Percentiles rank a stretch among this genome's conserved stretches.
phyloP scores from a whole-genome alignment of 306 rosid genomes.

The Morella rubra region DNA sequence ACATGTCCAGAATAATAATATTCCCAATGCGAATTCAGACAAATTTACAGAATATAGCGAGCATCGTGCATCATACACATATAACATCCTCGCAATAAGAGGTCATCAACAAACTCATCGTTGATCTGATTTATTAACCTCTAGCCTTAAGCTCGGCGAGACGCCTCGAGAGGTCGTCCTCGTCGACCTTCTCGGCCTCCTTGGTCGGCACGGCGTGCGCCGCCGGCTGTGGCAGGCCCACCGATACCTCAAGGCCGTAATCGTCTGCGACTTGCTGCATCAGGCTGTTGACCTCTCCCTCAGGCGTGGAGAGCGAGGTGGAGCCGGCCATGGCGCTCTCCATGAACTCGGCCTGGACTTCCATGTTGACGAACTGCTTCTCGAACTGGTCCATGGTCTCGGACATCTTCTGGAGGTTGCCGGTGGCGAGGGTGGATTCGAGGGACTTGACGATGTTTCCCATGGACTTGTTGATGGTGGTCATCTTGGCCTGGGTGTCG shows the following conservation, averaged over 20 bases:
- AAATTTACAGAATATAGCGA: background rate
- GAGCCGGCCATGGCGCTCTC: slow-evolving; percentile 97
- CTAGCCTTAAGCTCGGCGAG: slow-evolving; percentile 97
- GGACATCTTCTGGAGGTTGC: slow-evolving; percentile 93
- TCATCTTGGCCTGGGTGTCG: slow-evolving; percentile 96
- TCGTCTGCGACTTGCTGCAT: slow-evolving; percentile 99
- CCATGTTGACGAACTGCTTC: slow-evolving; percentile 97
- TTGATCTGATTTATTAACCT: slow-evolving; percentile 45
- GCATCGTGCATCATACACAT: slow-evolving; percentile 4
- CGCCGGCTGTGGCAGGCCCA: slow-evolving; percentile 89
- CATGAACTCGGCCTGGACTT: slow-evolving; percentile 98
- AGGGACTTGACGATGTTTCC: slow-evolving; percentile 84
- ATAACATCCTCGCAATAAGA: slow-evolving; percentile 7
- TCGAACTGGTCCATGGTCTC: slow-evolving; percentile 94
- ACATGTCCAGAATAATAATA: background rate
- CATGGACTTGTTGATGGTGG: slow-evolving; percentile 87
- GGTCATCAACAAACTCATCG: background rate
- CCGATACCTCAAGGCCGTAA: slow-evolving; percentile 91
- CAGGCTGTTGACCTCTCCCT: slow-evolving; percentile 87
- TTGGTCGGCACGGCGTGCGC: slow-evolving; percentile 79
- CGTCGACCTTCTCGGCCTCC: slow-evolving; percentile 83
- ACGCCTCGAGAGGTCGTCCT: slow-evolving; percentile 83
- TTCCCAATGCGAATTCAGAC: background rate
- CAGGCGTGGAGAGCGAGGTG: slow-evolving; percentile 85
- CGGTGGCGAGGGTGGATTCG: slow-evolving; percentile 68